Evolutionary conservation across 345 rosid species (phyloP).

Genomic region (Noccaea bulbosa): DNA sequence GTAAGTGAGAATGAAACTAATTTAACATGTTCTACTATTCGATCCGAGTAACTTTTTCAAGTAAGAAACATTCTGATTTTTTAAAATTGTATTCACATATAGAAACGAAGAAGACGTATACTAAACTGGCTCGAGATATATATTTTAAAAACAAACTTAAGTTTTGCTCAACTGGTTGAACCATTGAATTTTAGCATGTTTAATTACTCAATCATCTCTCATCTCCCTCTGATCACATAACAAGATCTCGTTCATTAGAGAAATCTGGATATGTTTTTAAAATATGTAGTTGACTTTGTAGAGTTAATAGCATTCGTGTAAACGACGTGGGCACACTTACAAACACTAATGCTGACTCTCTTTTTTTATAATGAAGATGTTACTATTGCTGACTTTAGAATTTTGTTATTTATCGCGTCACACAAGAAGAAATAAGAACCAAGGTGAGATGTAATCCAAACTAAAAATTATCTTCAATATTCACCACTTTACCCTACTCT

Average conservation of each 20-base stretch:
- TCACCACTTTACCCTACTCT: too few relatives aligned
- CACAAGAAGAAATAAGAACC: not conserved
- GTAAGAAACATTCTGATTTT: too few relatives aligned
- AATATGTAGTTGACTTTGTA: conserved; percentile 33
- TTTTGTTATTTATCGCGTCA: conserved; percentile 19
- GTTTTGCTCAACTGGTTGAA: not conserved
- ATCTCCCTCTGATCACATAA: conserved; percentile 2
- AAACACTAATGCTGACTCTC: conserved; percentile 32
- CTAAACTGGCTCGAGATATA: not conserved
- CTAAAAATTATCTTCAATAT: too few relatives aligned
- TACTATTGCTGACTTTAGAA: conserved; percentile 25
- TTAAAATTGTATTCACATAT: too few relatives aligned
- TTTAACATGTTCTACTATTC: too few relatives aligned
- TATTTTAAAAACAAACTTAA: not conserved
- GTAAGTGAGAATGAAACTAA: too few relatives aligned
- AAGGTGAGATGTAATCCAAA: not conserved
- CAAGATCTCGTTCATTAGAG: conserved; percentile 18
- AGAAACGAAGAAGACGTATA: too few relatives aligned
- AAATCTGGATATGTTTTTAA: not conserved
- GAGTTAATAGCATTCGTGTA: conserved; percentile 32
- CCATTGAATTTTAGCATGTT: conserved; percentile 2
- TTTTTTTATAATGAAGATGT: not conserved
- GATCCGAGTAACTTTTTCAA: too few relatives aligned
- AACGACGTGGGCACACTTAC: conserved; percentile 38
- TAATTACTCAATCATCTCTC: conserved; percentile 1